Base-by-base conservation (phyloP, 148 eudicot species). In the Cornus kousa region DNA sequence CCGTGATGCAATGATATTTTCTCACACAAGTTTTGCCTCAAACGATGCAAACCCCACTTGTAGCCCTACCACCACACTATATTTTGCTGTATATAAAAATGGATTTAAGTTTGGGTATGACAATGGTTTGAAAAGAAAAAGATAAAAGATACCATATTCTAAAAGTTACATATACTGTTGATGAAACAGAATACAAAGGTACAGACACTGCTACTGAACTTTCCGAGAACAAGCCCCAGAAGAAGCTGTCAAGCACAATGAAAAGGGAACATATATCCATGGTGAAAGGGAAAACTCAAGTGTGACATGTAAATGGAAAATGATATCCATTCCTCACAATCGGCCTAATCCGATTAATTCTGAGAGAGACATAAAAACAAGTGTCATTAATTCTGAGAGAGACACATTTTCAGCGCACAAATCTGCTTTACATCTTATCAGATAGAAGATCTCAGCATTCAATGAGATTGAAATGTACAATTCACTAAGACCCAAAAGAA, bases 161-260 rank as follows among this genome's bases (percentile, higher is more conserved):
- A 62, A 62, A 62, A 62, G 66, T 20, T n/a, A 24, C 66, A 62
- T 13, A 19, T 24, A n/a, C 66, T 1, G 20, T 24, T 62, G 23
- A n/a, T 19, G 23, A 20, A 62, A 62, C 20, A 62, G 66, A 62
- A 62, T 19, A 4, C 66, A 20, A 62, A 20, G 66, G 23, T 19
- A 4, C 65, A 60, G 6, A 2, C 20, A 13, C 17, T 62, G 23
- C 3, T n/a, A 62, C 23, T 62, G 22, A 62, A n/a, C 24, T 62
- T 17, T 62, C 64, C 23, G 31, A 69, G 68, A 35, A 74, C 39
- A 12, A 37, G 20, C 20, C 19, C 32, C 13, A 39, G 55, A 62
- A 62, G 77, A 35, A 62, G 77, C 55, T 74, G 77, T 74, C 69
- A 6, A 67, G 33, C 53, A 39, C 33, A n/a, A 60, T 5, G 68